Percentiles rank a stretch among this genome's conserved stretches.
phyloP scores from a whole-genome alignment of 2,329 filamentous ascomycete species.

The Ophiostoma tasmaniense region DNA sequence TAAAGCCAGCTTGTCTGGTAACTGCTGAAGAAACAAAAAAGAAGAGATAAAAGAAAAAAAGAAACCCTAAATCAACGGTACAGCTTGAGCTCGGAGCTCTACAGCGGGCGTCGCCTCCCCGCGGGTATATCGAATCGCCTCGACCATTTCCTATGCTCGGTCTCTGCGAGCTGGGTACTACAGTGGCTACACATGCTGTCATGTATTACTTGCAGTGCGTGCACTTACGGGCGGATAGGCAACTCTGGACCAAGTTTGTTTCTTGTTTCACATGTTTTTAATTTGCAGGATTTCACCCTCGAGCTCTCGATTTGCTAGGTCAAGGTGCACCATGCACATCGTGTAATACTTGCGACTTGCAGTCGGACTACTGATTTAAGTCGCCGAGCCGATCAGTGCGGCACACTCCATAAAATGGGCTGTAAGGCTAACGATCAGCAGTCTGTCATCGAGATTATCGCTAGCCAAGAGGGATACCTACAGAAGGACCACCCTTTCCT shows the following conservation, averaged over 20 bases:
- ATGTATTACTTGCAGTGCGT: background rate
- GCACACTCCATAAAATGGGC: background rate
- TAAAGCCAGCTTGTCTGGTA: background rate
- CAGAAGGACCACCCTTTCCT: background rate
- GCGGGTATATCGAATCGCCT: background rate
- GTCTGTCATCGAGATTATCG: slow-evolving; percentile 1
- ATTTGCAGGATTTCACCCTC: background rate
- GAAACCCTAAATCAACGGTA: background rate
- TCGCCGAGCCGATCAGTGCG: background rate
- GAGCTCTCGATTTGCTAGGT: background rate
- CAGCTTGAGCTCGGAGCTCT: background rate
- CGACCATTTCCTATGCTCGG: too few relatives aligned
- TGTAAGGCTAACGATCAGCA: background rate
- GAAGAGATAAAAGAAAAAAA: too few relatives aligned
- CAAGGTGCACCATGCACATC: background rate
- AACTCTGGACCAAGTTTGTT: background rate
- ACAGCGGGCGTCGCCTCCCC: background rate
- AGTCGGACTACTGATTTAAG: background rate
- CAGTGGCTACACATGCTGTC: background rate
- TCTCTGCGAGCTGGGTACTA: background rate
- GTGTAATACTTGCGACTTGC: background rate
- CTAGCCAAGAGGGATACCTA: background rate
- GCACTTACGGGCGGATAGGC: background rate
- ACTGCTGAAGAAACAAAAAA: background rate
- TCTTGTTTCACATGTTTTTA: background rate